These are phyloP conservation scores for Xylaria sp. DNA, from an alignment of 2,329 filamentous ascomycete genomes.

Conservation along the genomic window DNA sequence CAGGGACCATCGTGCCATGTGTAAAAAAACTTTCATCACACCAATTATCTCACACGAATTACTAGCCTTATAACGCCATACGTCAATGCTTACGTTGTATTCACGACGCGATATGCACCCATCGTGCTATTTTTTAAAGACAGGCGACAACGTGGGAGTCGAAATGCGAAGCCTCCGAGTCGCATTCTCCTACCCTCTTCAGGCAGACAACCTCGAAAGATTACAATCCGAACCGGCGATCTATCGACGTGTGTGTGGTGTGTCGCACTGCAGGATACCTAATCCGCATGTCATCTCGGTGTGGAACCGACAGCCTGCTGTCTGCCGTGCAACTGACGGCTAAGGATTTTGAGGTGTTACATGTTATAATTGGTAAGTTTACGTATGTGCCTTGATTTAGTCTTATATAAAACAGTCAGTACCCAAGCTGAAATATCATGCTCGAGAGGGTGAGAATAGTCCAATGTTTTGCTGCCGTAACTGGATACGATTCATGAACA, in stretches of 20 bases:
- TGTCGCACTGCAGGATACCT: constrained; percentile 26
- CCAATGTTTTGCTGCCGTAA: background rate
- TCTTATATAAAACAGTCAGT: constrained; percentile 3
- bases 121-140: background rate
- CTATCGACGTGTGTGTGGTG: constrained; percentile 4
- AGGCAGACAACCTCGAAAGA: constrained; percentile 18
- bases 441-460: background rate
- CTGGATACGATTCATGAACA: background rate
- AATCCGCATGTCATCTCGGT: constrained; percentile 27
- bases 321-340: constrained; percentile 13
- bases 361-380: constrained; percentile 1
- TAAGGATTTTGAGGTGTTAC: background rate
- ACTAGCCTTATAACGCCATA: constrained; percentile 9
- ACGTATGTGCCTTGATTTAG: background rate
- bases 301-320: constrained; percentile 19
- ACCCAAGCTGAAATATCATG: background rate
- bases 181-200: constrained; percentile 29
- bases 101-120: background rate
- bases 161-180: constrained; percentile 13
- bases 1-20: constrained; percentile 17
- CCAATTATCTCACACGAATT: constrained; percentile 26
- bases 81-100: constrained; percentile 37
- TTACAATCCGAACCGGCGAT: background rate
- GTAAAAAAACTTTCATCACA: constrained; percentile 2
- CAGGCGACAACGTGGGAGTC: constrained; percentile 2